Evolutionary conservation across 768 basidiomycete genomes (phyloP), one percentile per base, ranked within the genome.

Genomic region (Brasilioporus rufonigricans): DNA sequence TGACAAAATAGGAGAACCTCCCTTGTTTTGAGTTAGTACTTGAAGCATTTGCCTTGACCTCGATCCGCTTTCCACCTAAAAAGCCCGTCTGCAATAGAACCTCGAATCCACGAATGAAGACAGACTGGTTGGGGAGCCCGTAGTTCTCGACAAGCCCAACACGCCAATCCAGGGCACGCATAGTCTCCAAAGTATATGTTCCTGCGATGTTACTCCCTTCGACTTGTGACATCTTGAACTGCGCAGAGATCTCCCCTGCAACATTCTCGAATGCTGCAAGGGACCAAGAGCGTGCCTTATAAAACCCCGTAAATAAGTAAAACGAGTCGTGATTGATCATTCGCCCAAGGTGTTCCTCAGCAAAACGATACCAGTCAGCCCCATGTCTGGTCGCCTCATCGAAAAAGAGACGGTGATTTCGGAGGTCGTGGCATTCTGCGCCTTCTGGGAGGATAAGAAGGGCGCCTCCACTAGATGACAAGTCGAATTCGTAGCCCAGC

Each of bases 381-480:
- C 62, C 70, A 55, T 70, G 47, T 24, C 38, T 48, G 4, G 67
- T 67, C 11, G 58, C 65, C 10, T 59, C 52, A 26, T 60, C 55
- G 3, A 4, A 52, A n/a, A 71, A 68, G 24, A 40, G 44, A 21
- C 9, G 21, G 1, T 49, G 32, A 26, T 71, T 63, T 13, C 55
- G 58, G 13, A 71, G 63, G 21, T 67, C 60, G 19, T 52, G 24
- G 10, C 57, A 57, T 21, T 36, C 44, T 4, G 66, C 63, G 4
- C 71, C 73, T 24, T 69, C 62, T 0, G 71, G 71, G 24, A 74
- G 58, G 3, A 67, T 58, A 9, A 73, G 56, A 5, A 72, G 50
- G 8, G 74, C 66, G 4, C 69, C 72, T 60, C 68, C 66, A 14
- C 32, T 38, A 0, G 57, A 58, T 11, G 62, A 58, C 18, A 61